Conservation (phyloP, 371 early-diverging fungal genomes). For the Mortierella sp. region DNA sequence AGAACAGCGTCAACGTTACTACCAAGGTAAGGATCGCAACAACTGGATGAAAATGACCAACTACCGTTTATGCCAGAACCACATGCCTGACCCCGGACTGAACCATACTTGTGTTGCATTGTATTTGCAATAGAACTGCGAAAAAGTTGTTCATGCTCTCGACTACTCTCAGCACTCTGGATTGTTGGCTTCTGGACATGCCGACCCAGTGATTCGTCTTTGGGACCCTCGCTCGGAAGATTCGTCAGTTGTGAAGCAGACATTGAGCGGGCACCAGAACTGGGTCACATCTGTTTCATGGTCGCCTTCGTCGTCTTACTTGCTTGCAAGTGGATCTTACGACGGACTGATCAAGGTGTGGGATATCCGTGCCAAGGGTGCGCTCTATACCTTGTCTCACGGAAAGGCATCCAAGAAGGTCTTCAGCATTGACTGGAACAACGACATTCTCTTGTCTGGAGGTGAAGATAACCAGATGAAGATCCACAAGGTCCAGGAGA, state of each 20-base stretch:
- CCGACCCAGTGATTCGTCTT: conserved; percentile 83
- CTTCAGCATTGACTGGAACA: conserved; percentile 84
- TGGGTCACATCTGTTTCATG: conserved; percentile 91
- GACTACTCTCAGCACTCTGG: conserved; percentile 77
- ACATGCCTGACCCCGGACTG: neutral
- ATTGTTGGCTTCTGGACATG: conserved; percentile 90
- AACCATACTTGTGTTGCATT: neutral
- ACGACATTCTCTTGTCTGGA: conserved; percentile 80
- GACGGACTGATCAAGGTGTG: conserved; percentile 92
- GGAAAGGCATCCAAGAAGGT: conserved; percentile 74
- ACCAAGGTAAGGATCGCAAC: conserved; percentile 71
- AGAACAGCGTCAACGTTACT: conserved; percentile 74
- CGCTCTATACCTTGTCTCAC: conserved; percentile 75
- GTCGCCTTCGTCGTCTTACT: conserved; percentile 82
- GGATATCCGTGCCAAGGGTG: conserved; percentile 91
- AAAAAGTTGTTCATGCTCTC: conserved; percentile 83
- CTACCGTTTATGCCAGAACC: neutral
- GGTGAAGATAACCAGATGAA: conserved; percentile 88
- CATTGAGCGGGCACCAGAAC: conserved; percentile 82
- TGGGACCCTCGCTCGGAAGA: conserved; percentile 93
- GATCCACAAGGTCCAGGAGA: conserved; percentile 72
- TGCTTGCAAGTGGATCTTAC: conserved; percentile 87
- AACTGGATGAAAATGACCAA: neutral
- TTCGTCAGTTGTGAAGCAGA: conserved; percentile 81
- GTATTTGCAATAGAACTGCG: conserved; percentile 77